These are phyloP conservation scores for Alternaria incomplexa DNA, from an alignment of 2,329 filamentous ascomycete species.

Conservation along the genomic window DNA sequence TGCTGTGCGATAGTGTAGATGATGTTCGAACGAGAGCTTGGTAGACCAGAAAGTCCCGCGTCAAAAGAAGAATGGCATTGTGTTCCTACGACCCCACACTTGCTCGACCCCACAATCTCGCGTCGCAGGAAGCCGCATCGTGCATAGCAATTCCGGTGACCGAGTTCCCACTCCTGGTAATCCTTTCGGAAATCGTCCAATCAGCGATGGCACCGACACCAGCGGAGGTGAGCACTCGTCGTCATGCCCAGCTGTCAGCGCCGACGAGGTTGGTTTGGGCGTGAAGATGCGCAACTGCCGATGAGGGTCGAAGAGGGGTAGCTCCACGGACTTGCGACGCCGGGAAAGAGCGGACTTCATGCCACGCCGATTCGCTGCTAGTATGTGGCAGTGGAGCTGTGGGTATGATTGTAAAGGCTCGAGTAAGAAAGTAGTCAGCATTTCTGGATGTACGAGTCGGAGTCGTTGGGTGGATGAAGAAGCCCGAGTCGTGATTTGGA, in stretches of 20 bases:
- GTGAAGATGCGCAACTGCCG: slow-evolving; percentile 31
- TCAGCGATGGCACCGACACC: slow-evolving; percentile 15
- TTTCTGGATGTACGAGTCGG: not conserved
- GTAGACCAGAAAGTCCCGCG: not conserved
- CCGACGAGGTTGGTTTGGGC: not conserved
- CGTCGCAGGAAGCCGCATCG: not conserved
- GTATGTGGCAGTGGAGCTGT: slow-evolving; percentile 16
- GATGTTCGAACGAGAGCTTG: not conserved
- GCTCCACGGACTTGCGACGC: slow-evolving; percentile 11
- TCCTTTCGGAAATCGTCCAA: slow-evolving; percentile 17
- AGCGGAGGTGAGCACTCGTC: not conserved
- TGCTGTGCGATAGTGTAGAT: not conserved
- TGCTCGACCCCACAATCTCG: slow-evolving; percentile 15
- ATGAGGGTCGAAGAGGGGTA: slow-evolving; percentile 30
- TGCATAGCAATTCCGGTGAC: slow-evolving; percentile 1
- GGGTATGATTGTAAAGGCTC: slow-evolving; percentile 18
- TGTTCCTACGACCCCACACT: slow-evolving; percentile 9
- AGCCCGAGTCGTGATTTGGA: not conserved
- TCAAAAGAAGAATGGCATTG: slow-evolving; percentile 9
- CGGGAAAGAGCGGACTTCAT: slow-evolving; percentile 19
- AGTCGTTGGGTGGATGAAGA: not conserved
- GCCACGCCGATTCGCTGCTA: slow-evolving; percentile 15
- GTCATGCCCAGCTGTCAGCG: not conserved
- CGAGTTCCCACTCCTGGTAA: not conserved
- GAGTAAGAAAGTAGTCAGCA: slow-evolving; percentile 27